Evolutionary conservation across 139 green algal genomes (phyloP).

Genomic region (Deuterostichococcus epilithicus): DNA sequence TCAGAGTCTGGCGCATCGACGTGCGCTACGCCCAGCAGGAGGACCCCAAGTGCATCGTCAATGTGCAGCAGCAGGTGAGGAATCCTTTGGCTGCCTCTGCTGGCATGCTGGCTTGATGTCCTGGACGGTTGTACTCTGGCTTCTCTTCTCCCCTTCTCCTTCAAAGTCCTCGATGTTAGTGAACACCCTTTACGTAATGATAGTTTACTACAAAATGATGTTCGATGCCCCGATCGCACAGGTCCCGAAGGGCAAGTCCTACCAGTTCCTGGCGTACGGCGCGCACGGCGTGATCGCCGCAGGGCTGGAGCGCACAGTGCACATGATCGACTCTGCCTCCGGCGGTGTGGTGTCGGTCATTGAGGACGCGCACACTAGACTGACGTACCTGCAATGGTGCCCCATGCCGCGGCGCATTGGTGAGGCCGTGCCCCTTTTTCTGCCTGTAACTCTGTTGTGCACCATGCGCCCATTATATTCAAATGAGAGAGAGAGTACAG

Average conservation of each 20-base stretch:
- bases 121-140: neutral
- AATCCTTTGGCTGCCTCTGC: neutral
- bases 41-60: constrained; percentile 22
- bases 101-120: neutral
- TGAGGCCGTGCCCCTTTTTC: neutral
- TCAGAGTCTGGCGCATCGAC: constrained; percentile 41
- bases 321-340: constrained; percentile 25
- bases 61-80: constrained; percentile 4
- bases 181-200: neutral
- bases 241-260: constrained; percentile 21
- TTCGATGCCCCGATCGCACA: neutral
- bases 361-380: constrained; percentile 26
- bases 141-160: neutral
- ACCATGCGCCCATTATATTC: too few relatives aligned
- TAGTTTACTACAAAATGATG: neutral
- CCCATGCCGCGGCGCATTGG: neutral
- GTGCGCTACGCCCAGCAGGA: constrained; percentile 35
- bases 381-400: constrained; percentile 29
- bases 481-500: too few relatives aligned
- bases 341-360: constrained; percentile 22
- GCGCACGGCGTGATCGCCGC: constrained; percentile 22
- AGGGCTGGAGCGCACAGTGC: constrained; percentile 13
- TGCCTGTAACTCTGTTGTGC: too few relatives aligned
- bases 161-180: neutral
- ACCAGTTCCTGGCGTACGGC: constrained; percentile 22